Evolutionary conservation across 805 yeast species (phyloP).

Genomic region (Metschnikowia santaceciliae): DNA sequence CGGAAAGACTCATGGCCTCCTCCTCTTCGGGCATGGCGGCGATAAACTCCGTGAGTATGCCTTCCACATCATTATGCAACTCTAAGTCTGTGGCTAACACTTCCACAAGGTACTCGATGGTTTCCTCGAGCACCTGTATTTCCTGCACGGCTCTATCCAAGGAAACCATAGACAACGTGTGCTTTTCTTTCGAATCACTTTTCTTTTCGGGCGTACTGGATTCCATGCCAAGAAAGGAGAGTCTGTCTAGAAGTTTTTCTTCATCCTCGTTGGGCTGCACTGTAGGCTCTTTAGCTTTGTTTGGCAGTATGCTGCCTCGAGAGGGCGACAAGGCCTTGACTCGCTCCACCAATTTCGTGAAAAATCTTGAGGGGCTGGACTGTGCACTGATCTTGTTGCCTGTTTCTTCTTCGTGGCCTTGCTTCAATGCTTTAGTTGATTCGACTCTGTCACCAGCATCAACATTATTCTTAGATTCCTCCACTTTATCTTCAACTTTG

Average conservation of each 20-base stretch:
- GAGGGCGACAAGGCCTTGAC: conserved; percentile 1
- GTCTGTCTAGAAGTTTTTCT: neutral
- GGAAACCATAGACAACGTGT: neutral
- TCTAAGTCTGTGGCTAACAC: conserved; percentile 36
- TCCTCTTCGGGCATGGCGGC: conserved; percentile 68
- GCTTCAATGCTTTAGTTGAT: neutral
- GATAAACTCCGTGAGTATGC: conserved; percentile 59
- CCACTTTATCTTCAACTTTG: too few species aligned
- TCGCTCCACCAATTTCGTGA: neutral
- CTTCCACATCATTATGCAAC: conserved; percentile 61
- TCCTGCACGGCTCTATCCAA: conserved; percentile 8
- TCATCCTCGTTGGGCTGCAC: neutral
- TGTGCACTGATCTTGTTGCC: neutral
- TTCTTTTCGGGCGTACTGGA: conserved; percentile 13
- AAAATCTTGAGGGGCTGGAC: neutral
- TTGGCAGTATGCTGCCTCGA: neutral
- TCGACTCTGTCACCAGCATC: neutral
- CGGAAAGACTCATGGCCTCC: conserved; percentile 61
- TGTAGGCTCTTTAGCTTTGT: neutral
- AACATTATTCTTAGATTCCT: too few species aligned
- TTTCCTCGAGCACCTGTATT: conserved; percentile 26
- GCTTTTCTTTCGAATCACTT: neutral
- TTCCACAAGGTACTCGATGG: conserved; percentile 31
- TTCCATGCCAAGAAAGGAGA: conserved; percentile 9
- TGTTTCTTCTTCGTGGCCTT: neutral